These are phyloP conservation scores for Amanita subjunquillea DNA, from an alignment of 768 basidiomycete species.

Conservation along the genomic window DNA sequence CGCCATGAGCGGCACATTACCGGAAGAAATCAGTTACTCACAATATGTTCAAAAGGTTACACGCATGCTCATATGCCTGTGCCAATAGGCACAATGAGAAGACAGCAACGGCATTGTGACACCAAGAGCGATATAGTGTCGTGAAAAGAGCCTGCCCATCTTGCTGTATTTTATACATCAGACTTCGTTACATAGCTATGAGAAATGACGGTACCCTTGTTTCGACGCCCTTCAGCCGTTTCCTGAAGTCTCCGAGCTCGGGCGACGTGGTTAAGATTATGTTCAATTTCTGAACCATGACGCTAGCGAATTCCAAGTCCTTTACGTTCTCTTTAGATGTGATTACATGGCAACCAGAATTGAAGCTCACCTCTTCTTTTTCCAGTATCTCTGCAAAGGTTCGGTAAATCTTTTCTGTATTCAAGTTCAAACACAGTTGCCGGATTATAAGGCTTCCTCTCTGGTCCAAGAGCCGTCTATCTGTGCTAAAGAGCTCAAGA, in stretches of 20 bases:
- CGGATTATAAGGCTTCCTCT: constrained; percentile 93
- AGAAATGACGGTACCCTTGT: constrained; percentile 56
- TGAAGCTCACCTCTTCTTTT: constrained; percentile 77
- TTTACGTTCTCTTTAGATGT: constrained; percentile 18
- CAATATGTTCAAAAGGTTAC: constrained; percentile 94
- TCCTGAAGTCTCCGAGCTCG: constrained; percentile 90
- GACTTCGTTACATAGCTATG: background rate
- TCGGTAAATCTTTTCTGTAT: constrained; percentile 90
- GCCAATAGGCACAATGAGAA: constrained; percentile 95
- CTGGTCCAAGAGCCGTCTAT: constrained; percentile 79
- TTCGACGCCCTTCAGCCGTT: constrained; percentile 86
- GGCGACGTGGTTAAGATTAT: constrained; percentile 95
- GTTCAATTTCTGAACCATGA: constrained; percentile 95
- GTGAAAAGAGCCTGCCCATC: constrained; percentile 95
- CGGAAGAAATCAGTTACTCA: constrained; percentile 19
- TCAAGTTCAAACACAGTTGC: constrained; percentile 87
- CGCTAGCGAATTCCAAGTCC: constrained; percentile 97
- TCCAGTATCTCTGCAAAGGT: constrained; percentile 96
- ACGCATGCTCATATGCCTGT: constrained; percentile 98
- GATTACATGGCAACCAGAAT: background rate
- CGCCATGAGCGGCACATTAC: background rate
- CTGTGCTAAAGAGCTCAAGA: constrained; percentile 90
- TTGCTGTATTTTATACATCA: constrained; percentile 37
- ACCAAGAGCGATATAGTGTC: constrained; percentile 94
- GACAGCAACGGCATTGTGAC: constrained; percentile 94